Conservation (phyloP, 345 rosid species). For the Kandelia obovata region DNA sequence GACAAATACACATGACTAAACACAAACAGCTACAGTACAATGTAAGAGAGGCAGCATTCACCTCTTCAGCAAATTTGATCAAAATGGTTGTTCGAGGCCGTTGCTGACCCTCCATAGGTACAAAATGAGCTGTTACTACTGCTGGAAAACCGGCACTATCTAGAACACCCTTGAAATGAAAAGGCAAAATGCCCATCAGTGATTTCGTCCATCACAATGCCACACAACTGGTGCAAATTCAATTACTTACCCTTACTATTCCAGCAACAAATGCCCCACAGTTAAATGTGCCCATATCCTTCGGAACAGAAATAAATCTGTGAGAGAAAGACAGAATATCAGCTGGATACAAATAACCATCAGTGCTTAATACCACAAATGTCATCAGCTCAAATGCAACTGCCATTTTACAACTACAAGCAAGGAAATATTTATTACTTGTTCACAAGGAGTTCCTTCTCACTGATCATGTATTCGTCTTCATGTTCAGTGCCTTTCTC, state of each 20-base stretch:
- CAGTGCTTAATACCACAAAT: not conserved
- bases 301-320: slow-evolving; percentile 93
- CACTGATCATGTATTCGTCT: slow-evolving; percentile 99
- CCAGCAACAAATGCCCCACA: slow-evolving; percentile 99
- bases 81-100: slow-evolving; percentile 95
- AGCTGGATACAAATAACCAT: not conserved
- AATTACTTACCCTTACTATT: slow-evolving; percentile 67
- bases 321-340: slow-evolving; percentile 8
- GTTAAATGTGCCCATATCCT: slow-evolving; percentile 98
- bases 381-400: not conserved
- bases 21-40: not conserved
- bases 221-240: slow-evolving; percentile 9
- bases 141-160: slow-evolving; percentile 95
- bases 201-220: slow-evolving; percentile 5
- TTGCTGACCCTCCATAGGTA: slow-evolving; percentile 95
- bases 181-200: slow-evolving; percentile 16
- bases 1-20: not conserved
- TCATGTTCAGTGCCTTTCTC: slow-evolving; percentile 99
- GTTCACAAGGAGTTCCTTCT: slow-evolving; percentile 95
- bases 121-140: slow-evolving; percentile 96
- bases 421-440: slow-evolving; percentile 37
- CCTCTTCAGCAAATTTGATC: slow-evolving; percentile 98
- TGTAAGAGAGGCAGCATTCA: slow-evolving; percentile 13
- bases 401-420: not conserved
- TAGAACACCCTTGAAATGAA: slow-evolving; percentile 69